Percentiles rank a stretch among this genome's conserved stretches.
Conservation (phyloP, 352 stramenopile species). For the Phytophthora aleatoria region DNA sequence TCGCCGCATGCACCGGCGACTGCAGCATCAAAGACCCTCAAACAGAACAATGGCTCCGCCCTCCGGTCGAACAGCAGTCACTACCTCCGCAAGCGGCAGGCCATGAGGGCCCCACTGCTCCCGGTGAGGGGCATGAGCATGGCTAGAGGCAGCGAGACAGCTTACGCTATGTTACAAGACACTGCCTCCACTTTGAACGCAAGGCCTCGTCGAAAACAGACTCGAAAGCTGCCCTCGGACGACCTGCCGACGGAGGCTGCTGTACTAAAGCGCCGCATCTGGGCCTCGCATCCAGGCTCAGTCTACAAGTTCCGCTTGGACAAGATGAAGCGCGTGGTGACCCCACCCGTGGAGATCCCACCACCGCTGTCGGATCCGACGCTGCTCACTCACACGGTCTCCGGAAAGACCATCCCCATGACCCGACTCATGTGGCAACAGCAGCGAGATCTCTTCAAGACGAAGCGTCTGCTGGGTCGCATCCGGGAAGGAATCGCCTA, state of each 20-base stretch:
- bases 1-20: constrained; percentile 10
- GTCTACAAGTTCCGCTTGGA: constrained; percentile 27
- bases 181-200: not conserved
- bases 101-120: constrained; percentile 12
- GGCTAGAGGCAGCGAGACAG: constrained; percentile 8
- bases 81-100: constrained; percentile 9
- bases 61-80: not conserved
- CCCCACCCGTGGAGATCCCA: constrained; percentile 28
- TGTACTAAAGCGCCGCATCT: constrained; percentile 26
- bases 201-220: constrained; percentile 4
- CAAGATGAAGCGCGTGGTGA: constrained; percentile 28
- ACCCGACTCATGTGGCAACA: constrained; percentile 30
- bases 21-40: constrained; percentile 4
- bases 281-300: constrained; percentile 19
- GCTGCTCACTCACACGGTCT: constrained; percentile 14
- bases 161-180: constrained; percentile 7
- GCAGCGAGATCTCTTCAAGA: constrained; percentile 25
- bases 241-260: constrained; percentile 21
- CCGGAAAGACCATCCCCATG: constrained; percentile 24
- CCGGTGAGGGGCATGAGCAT: constrained; percentile 23
- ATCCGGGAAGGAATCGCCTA: constrained; percentile 26
- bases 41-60: constrained; percentile 7
- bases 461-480: constrained; percentile 19
- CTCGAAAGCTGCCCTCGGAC: constrained; percentile 17
- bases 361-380: constrained; percentile 21